Conservation (phyloP, 1,139 yeast species). For the Geotrichum histeridarum region DNA sequence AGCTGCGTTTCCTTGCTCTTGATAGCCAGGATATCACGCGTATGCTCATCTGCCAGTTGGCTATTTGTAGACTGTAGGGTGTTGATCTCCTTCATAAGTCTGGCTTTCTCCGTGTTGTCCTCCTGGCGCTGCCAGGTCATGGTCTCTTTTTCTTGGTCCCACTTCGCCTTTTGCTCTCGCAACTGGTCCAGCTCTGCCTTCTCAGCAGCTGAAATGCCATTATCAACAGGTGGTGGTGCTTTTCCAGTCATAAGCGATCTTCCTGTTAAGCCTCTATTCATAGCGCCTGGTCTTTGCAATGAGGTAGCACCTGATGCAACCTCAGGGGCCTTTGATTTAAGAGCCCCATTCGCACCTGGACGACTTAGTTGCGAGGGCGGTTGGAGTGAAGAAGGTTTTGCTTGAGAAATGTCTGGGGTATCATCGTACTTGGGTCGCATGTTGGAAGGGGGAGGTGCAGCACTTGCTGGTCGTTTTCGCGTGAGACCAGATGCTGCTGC, state of each 20-base stretch:
- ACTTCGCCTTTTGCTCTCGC: slow-evolving; percentile 47
- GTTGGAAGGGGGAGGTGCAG: neutral
- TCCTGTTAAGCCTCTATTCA: slow-evolving; percentile 13
- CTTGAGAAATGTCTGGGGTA: neutral
- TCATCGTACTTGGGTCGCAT: neutral
- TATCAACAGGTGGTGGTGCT: slow-evolving; percentile 11
- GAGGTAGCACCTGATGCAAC: neutral
- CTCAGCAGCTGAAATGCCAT: slow-evolving; percentile 29
- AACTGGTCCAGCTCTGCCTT: slow-evolving; percentile 49
- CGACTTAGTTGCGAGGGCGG: neutral
- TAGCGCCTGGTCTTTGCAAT: neutral
- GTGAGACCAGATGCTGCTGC: neutral
- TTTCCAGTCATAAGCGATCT: slow-evolving; percentile 9
- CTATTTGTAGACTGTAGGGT: slow-evolving; percentile 35
- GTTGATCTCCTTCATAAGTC: slow-evolving; percentile 45
- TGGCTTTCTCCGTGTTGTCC: slow-evolving; percentile 44
- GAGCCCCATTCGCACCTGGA: too few relatives aligned
- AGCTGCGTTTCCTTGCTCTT: slow-evolving; percentile 67
- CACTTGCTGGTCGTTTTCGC: neutral
- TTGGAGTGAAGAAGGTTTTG: neutral
- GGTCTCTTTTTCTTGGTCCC: slow-evolving; percentile 47
- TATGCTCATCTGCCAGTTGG: slow-evolving; percentile 47
- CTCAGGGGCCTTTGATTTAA: too few relatives aligned
- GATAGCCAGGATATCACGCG: slow-evolving; percentile 47
- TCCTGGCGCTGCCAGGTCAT: slow-evolving; percentile 41